These are phyloP conservation scores for Prillingera fragicola DNA, from an alignment of 1,284 basidiomycete genomes.

Conservation along the genomic window DNA sequence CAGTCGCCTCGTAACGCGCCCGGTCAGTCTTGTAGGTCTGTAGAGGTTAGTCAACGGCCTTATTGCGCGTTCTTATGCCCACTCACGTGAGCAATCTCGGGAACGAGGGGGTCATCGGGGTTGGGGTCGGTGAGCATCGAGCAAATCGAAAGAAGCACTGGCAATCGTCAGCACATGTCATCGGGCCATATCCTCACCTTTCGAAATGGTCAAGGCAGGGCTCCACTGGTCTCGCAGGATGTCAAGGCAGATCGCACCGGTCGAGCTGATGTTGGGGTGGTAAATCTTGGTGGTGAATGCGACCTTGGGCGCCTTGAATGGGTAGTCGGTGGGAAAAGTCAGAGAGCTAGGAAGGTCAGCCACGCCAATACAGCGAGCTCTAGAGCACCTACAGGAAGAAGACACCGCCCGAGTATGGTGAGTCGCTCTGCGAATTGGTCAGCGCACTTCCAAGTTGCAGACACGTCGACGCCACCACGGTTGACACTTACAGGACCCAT, in stretches of 20 bases:
- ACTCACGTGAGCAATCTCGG: slow-evolving; percentile 54
- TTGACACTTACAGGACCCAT: slow-evolving; percentile 79
- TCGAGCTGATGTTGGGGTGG: slow-evolving; percentile 59
- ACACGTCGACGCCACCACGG: neutral
- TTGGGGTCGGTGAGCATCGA: slow-evolving; percentile 97
- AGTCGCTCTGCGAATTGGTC: slow-evolving; percentile 67
- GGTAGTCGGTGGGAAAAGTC: slow-evolving; percentile 67
- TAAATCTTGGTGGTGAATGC: slow-evolving; percentile 87
- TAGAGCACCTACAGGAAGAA: slow-evolving; percentile 69
- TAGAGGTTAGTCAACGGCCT: neutral
- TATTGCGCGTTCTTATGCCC: neutral
- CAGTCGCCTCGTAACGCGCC: slow-evolving; percentile 86
- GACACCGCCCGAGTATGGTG: slow-evolving; percentile 91
- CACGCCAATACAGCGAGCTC: neutral
- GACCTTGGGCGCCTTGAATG: slow-evolving; percentile 99
- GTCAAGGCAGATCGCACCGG: slow-evolving; percentile 95
- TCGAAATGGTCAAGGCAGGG: slow-evolving; percentile 96
- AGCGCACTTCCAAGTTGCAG: neutral
- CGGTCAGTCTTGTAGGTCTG: slow-evolving; percentile 95
- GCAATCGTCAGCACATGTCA: neutral
- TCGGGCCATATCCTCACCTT: slow-evolving; percentile 58
- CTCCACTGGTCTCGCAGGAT: slow-evolving; percentile 97
- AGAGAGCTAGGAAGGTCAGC: slow-evolving; percentile 36
- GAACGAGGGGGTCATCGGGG: slow-evolving; percentile 78
- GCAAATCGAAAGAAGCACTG: slow-evolving; percentile 88